A percentile compares a stretch with the other conserved stretches of the same genome.
Conservation (phyloP, 805 yeast genomes). For the Millerago galiae region DNA sequence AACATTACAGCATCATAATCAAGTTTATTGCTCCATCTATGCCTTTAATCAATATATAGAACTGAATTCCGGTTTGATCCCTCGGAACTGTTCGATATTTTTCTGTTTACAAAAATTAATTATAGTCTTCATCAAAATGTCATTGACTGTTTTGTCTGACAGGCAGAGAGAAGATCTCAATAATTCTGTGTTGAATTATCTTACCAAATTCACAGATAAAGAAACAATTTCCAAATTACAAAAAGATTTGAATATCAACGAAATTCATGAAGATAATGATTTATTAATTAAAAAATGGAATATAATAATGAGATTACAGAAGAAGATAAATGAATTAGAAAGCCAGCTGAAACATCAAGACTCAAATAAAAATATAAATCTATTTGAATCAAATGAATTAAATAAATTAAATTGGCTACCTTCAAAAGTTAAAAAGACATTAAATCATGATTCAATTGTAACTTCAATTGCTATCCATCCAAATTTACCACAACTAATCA, state of each 20-base stretch:
- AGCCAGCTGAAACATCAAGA: slow-evolving; percentile 33
- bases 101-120: neutral
- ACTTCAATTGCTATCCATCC: slow-evolving; percentile 72
- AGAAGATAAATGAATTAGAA: slow-evolving; percentile 65
- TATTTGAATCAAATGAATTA: slow-evolving; percentile 9
- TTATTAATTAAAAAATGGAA: slow-evolving; percentile 79
- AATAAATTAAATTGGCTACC: slow-evolving; percentile 22
- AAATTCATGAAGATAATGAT: slow-evolving; percentile 21
- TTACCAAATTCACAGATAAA: slow-evolving; percentile 27
- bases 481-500: slow-evolving; percentile 51
- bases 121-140: too few relatives aligned
- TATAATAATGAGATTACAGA: slow-evolving; percentile 74
- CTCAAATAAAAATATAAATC: slow-evolving; percentile 1
- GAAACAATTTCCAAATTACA: slow-evolving; percentile 14
- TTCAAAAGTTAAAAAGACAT: slow-evolving; percentile 19
- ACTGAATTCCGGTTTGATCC: neutral
- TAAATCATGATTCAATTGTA: slow-evolving; percentile 40
- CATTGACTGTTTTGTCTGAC: too few relatives aligned
- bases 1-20: too few relatives aligned
- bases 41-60: too few relatives aligned
- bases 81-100: neutral
- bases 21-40: too few relatives aligned
- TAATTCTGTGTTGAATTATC: slow-evolving; percentile 42
- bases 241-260: slow-evolving; percentile 16
- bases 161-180: slow-evolving; percentile 41